A percentile compares a stretch with the other conserved stretches of the same genome.
These are phyloP conservation scores for Ganoderma sp. DNA, from an alignment of 1,284 basidiomycete species.

Conservation along the genomic window DNA sequence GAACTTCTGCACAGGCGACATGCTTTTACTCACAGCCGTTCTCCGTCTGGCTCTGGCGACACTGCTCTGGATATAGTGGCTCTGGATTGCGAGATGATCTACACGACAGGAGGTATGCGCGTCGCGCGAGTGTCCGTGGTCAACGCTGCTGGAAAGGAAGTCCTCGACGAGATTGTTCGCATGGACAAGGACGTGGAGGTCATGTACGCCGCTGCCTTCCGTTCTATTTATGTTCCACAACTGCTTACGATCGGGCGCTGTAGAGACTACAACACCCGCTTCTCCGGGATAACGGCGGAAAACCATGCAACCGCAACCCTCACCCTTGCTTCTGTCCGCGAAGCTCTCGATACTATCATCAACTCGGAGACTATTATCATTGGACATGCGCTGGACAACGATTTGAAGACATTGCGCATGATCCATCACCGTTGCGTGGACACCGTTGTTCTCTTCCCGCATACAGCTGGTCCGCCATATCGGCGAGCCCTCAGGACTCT, in stretches of 20 bases:
- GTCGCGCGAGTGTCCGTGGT: slow-evolving; percentile 89
- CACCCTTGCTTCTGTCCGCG: slow-evolving; percentile 69
- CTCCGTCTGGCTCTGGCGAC: slow-evolving; percentile 35
- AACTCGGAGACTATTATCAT: slow-evolving; percentile 82
- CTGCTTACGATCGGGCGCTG: not conserved
- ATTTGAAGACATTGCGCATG: slow-evolving; percentile 85
- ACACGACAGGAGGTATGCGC: slow-evolving; percentile 86
- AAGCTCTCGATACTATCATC: slow-evolving; percentile 72
- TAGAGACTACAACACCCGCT: slow-evolving; percentile 90
- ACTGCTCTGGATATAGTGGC: slow-evolving; percentile 75
- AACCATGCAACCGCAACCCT: slow-evolving; percentile 61
- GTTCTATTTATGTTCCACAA: no score
- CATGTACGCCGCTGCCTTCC: slow-evolving; percentile 58
- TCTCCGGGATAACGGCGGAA: slow-evolving; percentile 81
- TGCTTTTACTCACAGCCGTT: slow-evolving; percentile 64
- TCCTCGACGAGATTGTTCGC: slow-evolving; percentile 84
- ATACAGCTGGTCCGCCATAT: slow-evolving; percentile 79
- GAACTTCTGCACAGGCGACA: slow-evolving; percentile 75
- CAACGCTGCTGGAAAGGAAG: slow-evolving; percentile 69
- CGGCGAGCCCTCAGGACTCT: slow-evolving; percentile 79
- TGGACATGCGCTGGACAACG: slow-evolving; percentile 89
- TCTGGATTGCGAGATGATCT: slow-evolving; percentile 93
- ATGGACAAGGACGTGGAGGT: slow-evolving; percentile 81
- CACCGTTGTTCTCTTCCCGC: slow-evolving; percentile 84
- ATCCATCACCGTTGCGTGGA: slow-evolving; percentile 84